Evolutionary conservation across 441 rosid genomes (phyloP).

Genomic region (Aleurites moluccanus): DNA sequence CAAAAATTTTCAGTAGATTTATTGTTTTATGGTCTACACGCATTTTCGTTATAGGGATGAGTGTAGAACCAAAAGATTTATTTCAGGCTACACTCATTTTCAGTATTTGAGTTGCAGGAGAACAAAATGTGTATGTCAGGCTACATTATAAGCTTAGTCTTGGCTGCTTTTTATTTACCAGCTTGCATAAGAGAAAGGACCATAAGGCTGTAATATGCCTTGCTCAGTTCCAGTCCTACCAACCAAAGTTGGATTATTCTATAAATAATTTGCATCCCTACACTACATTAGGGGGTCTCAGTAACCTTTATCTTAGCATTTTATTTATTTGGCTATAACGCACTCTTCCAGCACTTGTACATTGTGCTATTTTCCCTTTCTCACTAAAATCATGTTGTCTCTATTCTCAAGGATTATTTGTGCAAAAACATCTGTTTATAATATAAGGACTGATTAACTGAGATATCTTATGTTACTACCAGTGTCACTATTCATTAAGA

Average conservation of each 20-base stretch:
- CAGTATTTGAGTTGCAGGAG: background rate
- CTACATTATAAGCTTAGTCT: background rate
- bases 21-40: background rate
- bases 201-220: background rate
- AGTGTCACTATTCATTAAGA: background rate
- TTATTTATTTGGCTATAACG: background rate
- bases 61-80: too few relatives aligned
- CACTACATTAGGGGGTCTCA: background rate
- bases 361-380: background rate
- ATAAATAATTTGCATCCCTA: background rate
- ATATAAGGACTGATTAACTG: background rate
- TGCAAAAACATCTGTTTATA: background rate
- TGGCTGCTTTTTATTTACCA: conserved; percentile 4
- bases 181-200: background rate
- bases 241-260: background rate
- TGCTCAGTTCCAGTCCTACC: background rate
- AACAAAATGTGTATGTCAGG: background rate
- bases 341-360: background rate
- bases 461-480: background rate
- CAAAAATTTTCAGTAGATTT: background rate
- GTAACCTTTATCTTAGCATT: background rate
- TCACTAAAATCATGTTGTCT: background rate
- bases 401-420: background rate
- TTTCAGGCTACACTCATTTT: too few relatives aligned
- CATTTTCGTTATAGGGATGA: background rate